Base-by-base conservation (phyloP, 192 early-diverging fungal genomes). In the Umbelopsis ramanniana region DNA sequence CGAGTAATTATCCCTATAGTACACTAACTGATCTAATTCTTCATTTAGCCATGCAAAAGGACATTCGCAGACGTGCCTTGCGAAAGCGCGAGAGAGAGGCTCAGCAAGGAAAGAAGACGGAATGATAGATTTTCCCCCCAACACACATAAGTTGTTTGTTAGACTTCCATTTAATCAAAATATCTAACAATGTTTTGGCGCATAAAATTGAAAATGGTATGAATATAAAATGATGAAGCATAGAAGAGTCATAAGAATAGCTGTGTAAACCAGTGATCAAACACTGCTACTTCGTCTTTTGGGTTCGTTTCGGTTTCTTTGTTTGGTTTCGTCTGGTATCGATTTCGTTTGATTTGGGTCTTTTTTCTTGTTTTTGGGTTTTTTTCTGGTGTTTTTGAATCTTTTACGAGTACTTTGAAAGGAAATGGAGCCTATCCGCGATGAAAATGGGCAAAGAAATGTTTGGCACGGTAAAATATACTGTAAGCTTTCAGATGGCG, bases 41-140 rank as follows among this genome's bases (percentile, higher is more conserved):
- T 26, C 14, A 63, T 22, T 76, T 69, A 77, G 81, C 68, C 24
- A 81, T 91, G 71, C 89, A 93, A 77, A 69, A 77, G 23, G 82
- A 85, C 72, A 92, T 93, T 66, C 83, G 92, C 46, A 89, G 90
- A 75, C 86, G 92, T 37, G 92, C 91, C 22, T 76, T 95, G 52
- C 81, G 79, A 52, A 94, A 93, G 85, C 77, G 83, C 6, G 89
- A 89, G 68, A 82, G 88, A 57, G 86, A 89, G 68, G 88, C 88
- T 22, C 26, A 63, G 19, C 57, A 63, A 63, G 48, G 48, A 6
- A 50, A 50, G 48, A 50, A 50, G 15, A 50, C 48, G 19, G 48
- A 8, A 50, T 50, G 48, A 50, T 50, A 50, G 46, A 46, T 46
- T 15, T 46, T 5, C 46, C 10, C 2, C 5, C 46, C n/a, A 1